Percentiles rank a stretch among this genome's conserved stretches.
Conservation (phyloP, 441 rosid genomes). For the Flueggea neowawraea region DNA sequence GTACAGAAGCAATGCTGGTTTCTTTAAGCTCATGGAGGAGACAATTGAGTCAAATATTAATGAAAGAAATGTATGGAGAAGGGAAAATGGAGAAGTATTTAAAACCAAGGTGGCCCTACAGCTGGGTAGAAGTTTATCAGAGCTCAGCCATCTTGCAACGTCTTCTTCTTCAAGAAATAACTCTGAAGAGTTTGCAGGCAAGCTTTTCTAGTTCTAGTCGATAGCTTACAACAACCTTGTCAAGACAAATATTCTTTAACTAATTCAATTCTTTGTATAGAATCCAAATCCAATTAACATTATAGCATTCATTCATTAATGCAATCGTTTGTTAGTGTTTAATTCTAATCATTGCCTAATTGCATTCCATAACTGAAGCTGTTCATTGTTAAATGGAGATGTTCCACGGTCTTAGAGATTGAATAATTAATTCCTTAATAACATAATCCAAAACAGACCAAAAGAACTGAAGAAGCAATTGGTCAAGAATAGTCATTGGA, state of each 20-base stretch:
- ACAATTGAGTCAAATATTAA: slow-evolving; percentile 24
- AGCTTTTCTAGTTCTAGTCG: slow-evolving; percentile 21
- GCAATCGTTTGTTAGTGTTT: too few species aligned
- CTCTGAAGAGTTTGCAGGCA: slow-evolving; percentile 37
- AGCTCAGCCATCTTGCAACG: slow-evolving; percentile 26
- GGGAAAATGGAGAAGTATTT: slow-evolving; percentile 24
- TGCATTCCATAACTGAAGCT: too few species aligned
- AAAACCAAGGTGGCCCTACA: slow-evolving; percentile 31
- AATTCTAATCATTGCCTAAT: too few species aligned
- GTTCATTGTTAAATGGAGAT: too few species aligned
- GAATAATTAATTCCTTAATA: too few species aligned
- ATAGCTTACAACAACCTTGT: background rate
- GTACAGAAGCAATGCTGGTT: slow-evolving; percentile 29
- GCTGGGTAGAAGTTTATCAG: slow-evolving; percentile 36
- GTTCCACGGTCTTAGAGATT: too few species aligned
- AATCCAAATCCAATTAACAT: too few species aligned
- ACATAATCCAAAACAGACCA: too few species aligned
- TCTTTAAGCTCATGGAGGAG: slow-evolving; percentile 32
- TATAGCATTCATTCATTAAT: too few species aligned
- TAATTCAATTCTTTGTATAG: too few species aligned
- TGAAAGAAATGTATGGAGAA: slow-evolving; percentile 9
- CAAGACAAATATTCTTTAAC: background rate
- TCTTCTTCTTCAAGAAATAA: slow-evolving; percentile 6
- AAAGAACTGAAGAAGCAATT: too few species aligned
- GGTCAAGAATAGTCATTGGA: too few species aligned